Conservation (phyloP, 73 alveolate species). For the Diophrys appendiculata region DNA sequence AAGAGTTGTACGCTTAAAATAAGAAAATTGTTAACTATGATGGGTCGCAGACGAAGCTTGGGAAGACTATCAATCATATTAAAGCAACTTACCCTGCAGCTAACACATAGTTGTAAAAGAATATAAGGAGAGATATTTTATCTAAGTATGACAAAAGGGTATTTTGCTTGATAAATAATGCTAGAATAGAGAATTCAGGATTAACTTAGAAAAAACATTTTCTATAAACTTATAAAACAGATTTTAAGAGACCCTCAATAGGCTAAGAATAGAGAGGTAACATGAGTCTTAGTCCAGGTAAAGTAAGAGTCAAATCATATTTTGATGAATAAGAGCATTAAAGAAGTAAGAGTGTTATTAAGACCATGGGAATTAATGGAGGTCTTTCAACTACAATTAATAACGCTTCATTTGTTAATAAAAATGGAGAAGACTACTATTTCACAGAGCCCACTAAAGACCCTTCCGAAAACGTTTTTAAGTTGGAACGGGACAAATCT, state of each 20-base stretch:
- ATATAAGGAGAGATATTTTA: background rate
- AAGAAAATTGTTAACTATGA: background rate
- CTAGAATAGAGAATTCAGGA: background rate
- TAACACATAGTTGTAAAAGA: background rate
- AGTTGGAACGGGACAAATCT: too few relatives aligned
- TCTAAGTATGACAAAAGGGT: background rate
- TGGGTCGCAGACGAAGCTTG: background rate
- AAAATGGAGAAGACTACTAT: background rate
- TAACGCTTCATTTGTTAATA: background rate
- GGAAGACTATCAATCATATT: background rate
- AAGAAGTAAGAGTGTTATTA: background rate
- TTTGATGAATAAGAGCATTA: background rate
- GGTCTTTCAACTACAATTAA: background rate
- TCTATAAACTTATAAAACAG: too few relatives aligned
- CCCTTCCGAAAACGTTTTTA: too few relatives aligned
- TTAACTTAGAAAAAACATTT: background rate
- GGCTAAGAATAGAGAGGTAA: background rate
- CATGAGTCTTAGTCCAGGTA: background rate
- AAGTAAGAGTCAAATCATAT: background rate
- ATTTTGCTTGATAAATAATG: background rate
- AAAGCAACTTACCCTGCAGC: background rate
- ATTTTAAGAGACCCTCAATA: background rate
- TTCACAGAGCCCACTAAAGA: too few relatives aligned
- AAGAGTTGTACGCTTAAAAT: background rate
- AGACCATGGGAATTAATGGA: background rate